Conservation (phyloP, 1,284 basidiomycete species). For the Cutaneotrichosporon cutaneum region DNA sequence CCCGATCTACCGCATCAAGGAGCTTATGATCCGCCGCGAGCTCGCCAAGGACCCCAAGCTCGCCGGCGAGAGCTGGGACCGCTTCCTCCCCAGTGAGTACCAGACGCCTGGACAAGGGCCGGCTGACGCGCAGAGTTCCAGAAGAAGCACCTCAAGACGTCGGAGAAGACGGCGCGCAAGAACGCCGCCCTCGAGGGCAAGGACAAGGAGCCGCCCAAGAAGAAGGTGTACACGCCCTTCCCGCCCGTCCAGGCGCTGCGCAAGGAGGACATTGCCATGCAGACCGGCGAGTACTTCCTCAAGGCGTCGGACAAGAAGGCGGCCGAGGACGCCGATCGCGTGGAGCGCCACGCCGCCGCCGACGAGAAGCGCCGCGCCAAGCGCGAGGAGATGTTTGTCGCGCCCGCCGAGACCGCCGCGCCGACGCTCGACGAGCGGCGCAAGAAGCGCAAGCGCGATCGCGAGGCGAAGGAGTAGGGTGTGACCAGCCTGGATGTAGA, state of each 20-base stretch:
- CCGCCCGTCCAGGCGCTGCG: conserved; percentile 90
- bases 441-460: conserved; percentile 57
- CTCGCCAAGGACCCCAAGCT: conserved; percentile 97
- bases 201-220: conserved; percentile 56
- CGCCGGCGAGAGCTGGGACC: conserved; percentile 91
- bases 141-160: conserved; percentile 84
- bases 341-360: conserved; percentile 68
- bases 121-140: conserved; percentile 65
- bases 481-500: background rate
- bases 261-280: conserved; percentile 93
- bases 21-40: conserved; percentile 98
- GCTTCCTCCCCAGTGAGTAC: conserved; percentile 76
- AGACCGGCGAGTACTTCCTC: conserved; percentile 97
- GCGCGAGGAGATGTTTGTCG: conserved; percentile 78
- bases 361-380: conserved; percentile 67
- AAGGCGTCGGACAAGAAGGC: conserved; percentile 62
- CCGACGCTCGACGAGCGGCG: conserved; percentile 72
- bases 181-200: conserved; percentile 59
- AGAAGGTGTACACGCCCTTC: conserved; percentile 99
- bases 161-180: conserved; percentile 85
- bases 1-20: conserved; percentile 99
- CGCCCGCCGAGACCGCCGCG: conserved; percentile 69
- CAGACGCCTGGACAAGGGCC: background rate
- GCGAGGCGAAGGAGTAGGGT: conserved; percentile 26
- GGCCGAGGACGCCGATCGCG: conserved; percentile 43